Conservation (phyloP, 305 asterid species). For the Rubia peregrina region DNA sequence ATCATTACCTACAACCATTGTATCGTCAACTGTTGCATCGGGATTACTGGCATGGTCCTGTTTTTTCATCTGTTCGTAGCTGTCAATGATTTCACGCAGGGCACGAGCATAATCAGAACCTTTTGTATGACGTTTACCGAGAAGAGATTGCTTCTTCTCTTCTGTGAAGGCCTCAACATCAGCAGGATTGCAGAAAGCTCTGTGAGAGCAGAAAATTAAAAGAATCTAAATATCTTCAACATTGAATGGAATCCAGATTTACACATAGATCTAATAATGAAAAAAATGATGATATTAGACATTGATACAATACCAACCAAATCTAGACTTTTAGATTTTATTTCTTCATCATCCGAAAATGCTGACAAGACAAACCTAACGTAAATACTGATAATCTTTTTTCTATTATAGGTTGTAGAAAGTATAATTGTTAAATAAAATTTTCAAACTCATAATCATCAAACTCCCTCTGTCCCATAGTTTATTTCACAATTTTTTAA, state of each 20-base stretch:
- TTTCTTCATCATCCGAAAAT: background rate
- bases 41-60: slow-evolving; percentile 33
- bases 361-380: too few relatives aligned
- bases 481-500: background rate
- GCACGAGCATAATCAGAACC: slow-evolving; percentile 88
- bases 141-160: slow-evolving; percentile 67
- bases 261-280: background rate
- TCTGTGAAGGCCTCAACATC: slow-evolving; percentile 91
- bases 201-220: slow-evolving; percentile 24
- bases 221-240: background rate
- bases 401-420: background rate
- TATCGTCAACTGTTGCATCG: slow-evolving; percentile 28
- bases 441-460: background rate
- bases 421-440: background rate
- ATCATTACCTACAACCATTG: slow-evolving; percentile 27
- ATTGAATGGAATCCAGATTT: background rate
- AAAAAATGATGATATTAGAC: background rate
- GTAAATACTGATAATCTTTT: background rate
- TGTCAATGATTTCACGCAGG: slow-evolving; percentile 58
- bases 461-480: background rate
- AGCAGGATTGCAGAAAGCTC: slow-evolving; percentile 88
- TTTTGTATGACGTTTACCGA: slow-evolving; percentile 83
- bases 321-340: background rate
- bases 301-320: background rate
- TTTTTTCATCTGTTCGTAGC: slow-evolving; percentile 62